Evolutionary conservation across 176 grass and related monocot species (phyloP).

Genomic region (Zizania latifolia): DNA sequence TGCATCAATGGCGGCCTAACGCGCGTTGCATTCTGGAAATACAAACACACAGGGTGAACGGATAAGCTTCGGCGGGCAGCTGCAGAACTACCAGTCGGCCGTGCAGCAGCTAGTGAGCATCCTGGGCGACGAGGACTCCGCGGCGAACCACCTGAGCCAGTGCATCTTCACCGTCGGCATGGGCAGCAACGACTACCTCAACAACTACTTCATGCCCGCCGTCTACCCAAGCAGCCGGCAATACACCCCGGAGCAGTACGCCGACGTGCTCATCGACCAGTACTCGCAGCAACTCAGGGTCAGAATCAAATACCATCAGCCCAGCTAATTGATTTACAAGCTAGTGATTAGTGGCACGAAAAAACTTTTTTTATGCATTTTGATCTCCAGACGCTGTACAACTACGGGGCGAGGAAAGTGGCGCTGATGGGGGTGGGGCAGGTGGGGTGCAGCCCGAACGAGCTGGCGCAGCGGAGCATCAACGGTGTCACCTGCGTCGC

Average conservation of each 20-base stretch:
- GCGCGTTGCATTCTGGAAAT: neutral
- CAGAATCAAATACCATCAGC: neutral
- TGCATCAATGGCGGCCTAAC: neutral
- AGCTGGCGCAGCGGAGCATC: slow-evolving; percentile 71
- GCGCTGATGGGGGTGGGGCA: slow-evolving; percentile 76
- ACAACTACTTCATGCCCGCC: slow-evolving; percentile 96
- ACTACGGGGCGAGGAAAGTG: slow-evolving; percentile 78
- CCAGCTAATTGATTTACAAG: neutral
- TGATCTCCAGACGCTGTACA: slow-evolving; percentile 67
- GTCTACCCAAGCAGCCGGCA: slow-evolving; percentile 55
- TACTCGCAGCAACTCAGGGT: slow-evolving; percentile 65
- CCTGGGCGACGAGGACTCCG: slow-evolving; percentile 60
- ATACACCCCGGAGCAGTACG: slow-evolving; percentile 73
- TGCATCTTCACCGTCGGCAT: slow-evolving; percentile 88
- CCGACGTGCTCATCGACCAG: slow-evolving; percentile 56
- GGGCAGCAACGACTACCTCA: slow-evolving; percentile 97
- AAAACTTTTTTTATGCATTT: no score
- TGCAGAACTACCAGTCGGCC: slow-evolving; percentile 70
- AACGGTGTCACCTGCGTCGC: slow-evolving; percentile 60
- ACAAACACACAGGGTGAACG: slow-evolving; percentile 43
- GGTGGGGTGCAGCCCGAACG: slow-evolving; percentile 80
- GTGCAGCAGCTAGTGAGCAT: slow-evolving; percentile 64
- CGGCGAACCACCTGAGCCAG: slow-evolving; percentile 72
- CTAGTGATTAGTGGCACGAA: neutral
- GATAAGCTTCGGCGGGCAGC: slow-evolving; percentile 53